phyloP scores from a whole-genome alignment of 495 filamentous ascomycete species.

The Hyphodiscus hymeniophilus region DNA sequence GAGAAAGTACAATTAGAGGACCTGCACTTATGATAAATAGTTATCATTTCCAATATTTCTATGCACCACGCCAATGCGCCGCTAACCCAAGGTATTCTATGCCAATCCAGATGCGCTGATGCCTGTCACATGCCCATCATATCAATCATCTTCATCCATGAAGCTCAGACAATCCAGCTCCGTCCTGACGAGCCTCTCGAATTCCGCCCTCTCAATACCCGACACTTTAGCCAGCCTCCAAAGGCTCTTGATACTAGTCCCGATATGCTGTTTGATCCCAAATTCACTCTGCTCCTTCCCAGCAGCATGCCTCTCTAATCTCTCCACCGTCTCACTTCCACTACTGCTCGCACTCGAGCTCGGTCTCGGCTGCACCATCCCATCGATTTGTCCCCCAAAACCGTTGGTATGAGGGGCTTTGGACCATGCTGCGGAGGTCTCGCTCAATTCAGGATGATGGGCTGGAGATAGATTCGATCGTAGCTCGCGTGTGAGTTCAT shows the following conservation, averaged over 20 bases:
- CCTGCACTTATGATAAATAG: too few relatives aligned
- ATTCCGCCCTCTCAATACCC: conserved; percentile 77
- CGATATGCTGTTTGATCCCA: conserved; percentile 83
- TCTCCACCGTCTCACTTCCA: conserved; percentile 51
- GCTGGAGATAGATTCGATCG: conserved; percentile 4
- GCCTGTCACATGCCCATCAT: background rate
- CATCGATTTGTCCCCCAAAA: background rate
- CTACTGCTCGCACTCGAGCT: conserved; percentile 45
- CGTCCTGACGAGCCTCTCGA: conserved; percentile 68
- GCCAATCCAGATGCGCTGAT: background rate
- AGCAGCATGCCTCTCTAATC: conserved; percentile 38
- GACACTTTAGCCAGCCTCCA: conserved; percentile 70
- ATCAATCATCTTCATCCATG: conserved; percentile 58
- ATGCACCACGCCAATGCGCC: too few relatives aligned
- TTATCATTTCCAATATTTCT: too few relatives aligned
- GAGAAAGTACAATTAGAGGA: too few relatives aligned
- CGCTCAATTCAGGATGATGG: conserved; percentile 7
- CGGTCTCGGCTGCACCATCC: conserved; percentile 38
- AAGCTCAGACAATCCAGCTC: conserved; percentile 73
- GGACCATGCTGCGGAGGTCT: conserved; percentile 10
- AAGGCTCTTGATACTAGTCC: conserved; percentile 79
- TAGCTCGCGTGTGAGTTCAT: conserved; percentile 14
- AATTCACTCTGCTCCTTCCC: conserved; percentile 60
- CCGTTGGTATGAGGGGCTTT: background rate
- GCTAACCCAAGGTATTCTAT: too few relatives aligned